Base-by-base conservation (phyloP, 345 rosid species). In the Eucalyptus erythrocorys region DNA sequence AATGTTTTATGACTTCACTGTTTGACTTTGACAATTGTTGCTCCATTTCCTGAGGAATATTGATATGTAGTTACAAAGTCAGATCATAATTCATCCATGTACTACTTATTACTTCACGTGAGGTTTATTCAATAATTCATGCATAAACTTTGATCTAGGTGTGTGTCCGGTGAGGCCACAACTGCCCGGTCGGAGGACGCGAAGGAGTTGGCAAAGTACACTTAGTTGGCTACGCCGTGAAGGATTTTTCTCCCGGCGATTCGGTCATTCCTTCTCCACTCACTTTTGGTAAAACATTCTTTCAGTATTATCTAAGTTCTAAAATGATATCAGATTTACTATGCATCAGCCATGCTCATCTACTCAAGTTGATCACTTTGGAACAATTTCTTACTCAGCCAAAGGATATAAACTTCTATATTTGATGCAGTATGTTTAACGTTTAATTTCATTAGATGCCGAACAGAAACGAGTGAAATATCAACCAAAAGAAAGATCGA, bases 221-320 rank as follows among this genome's bases (percentile, higher is more conserved):
- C 88, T 92, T 94, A 42, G 94, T 96, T 59, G 99, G 98, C 48
- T 93, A 96, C 48, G 94, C 89, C n/a, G 99, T 97, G 40, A 93
- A 89, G 89, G 92, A 87, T 90, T 76, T 97, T 64, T 91, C 93
- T 1, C 96, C 95, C 1, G 99, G 99, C 50, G 99, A 97, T 90
- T 92, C 94, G 96, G 99, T 96, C 88, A 96, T 97, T 88, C 97
- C 98, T 12, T 97, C 95, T 84, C 99, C 99, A 27, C 99, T 96
- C 4, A 91, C 98, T 87, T 96, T 93, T 59, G 99, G 99, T 95
- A 92, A 15, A 66, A 87, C 55, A 19, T 17, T n/a, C 40, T 87
- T 55, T 37, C 64, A 45, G n/a, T 16, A 37, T 32, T 17, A 48
- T 10, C 64, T n/a, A 55, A 51, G 82, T n/a, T 47, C n/a, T 86